These are phyloP conservation scores for Debaryomyces udenii DNA, from an alignment of 1,139 yeast genomes.

Conservation along the genomic window DNA sequence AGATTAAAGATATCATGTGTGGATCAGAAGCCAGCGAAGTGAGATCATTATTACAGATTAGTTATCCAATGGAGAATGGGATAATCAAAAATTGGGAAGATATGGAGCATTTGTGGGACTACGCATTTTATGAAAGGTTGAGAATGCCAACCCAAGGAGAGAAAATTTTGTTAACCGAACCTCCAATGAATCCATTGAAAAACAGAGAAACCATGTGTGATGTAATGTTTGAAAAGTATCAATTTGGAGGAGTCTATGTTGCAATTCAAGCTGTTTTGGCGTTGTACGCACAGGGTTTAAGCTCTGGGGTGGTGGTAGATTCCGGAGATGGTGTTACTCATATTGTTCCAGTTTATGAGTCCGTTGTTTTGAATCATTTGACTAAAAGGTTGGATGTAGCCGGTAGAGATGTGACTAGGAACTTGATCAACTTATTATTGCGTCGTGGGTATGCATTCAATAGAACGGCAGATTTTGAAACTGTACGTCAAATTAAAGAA, in stretches of 20 bases:
- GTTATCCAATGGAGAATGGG: conserved; percentile 99
- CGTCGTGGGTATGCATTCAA: conserved; percentile 98
- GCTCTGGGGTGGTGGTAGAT: conserved; percentile 98
- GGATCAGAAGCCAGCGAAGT: conserved; percentile 95
- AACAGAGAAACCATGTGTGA: conserved; percentile 95
- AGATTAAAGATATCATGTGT: conserved; percentile 92
- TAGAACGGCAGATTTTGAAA: conserved; percentile 97
- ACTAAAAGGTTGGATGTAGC: conserved; percentile 95
- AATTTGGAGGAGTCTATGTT: conserved; percentile 94
- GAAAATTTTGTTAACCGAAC: conserved; percentile 89
- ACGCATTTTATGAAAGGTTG: conserved; percentile 92
- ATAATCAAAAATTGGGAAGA: conserved; percentile 98
- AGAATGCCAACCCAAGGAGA: conserved; percentile 72
- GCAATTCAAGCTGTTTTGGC: conserved; percentile 99
- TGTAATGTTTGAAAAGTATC: conserved; percentile 95
- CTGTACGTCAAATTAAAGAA: conserved; percentile 96
- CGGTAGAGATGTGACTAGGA: conserved; percentile 96
- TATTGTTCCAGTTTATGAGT: conserved; percentile 96
- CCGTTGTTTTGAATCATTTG: conserved; percentile 90
- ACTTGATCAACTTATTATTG: conserved; percentile 82
- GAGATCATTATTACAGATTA: conserved; percentile 84
- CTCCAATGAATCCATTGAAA: conserved; percentile 95
- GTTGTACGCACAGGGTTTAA: conserved; percentile 92
- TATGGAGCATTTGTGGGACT: conserved; percentile 98
- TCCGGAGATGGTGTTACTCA: conserved; percentile 91